Evolutionary conservation across 2,329 filamentous ascomycete species (phyloP), one percentile per base, ranked within the genome.

Genomic region (Claviceps humidiphila): DNA sequence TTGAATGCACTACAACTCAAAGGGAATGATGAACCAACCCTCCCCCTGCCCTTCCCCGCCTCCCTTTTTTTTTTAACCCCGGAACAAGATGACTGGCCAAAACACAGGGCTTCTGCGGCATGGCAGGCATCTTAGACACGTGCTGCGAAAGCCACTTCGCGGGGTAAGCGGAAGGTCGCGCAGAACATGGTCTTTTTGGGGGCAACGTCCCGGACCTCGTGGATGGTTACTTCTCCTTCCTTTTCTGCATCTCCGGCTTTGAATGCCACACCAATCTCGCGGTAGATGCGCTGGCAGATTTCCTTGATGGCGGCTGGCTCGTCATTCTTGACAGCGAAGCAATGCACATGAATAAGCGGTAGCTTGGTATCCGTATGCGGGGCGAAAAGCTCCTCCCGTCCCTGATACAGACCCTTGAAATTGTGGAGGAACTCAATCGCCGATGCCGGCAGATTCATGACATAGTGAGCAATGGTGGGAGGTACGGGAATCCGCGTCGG

Each of bases 141-240:
- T 47, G 69, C 57, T 24, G 78, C 75, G 71, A 95, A 96, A 14
- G 90, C 93, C 5, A 96, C 87, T 60, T 87, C 82, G 38, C 74
- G 69, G 2, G 93, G 93, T 55, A 98, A 65, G 56, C 89, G 80
- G 69, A 98, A 97, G 59, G 82, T 94, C 34, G 89, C 91, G 67
- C 93, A 97, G 68, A 91, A 97, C 90, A 96, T 96, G 64, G 85
- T 80, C 75, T 98, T 98, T 63, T 88, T 85, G 5, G 93, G 93
- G 54, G 89, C 87, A 52, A 98, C 93, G 59, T 94, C 82, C 57
- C 93, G 78, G 38, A 97, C 89, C 54, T 86, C 81, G 54, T 81
- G 70, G 56, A 89, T 78, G 0, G 71, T 71, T 40, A 80, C 70
- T 59, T 79, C 69, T 5, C 72, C 70, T 47, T 74, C 69, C 30